Base-by-base conservation (phyloP, 306 rosid genomes). In the Prunus dulcis region DNA sequence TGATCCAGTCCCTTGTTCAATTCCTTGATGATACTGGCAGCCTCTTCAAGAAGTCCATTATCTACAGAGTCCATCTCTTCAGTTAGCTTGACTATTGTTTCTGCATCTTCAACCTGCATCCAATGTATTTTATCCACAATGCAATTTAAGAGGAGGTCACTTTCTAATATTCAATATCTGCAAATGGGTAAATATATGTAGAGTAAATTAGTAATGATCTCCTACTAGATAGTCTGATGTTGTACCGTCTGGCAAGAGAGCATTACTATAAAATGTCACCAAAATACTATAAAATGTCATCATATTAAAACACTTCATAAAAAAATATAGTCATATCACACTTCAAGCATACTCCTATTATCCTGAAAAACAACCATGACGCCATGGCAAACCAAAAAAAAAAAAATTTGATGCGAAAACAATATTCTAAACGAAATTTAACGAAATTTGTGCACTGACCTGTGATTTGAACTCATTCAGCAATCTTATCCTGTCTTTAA, bases 61-160 rank as follows among this genome's bases (percentile, higher is more conserved):
- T 94, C 98, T 66, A 71, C 81, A 76, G 96, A 89, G 75, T 92
- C 96, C 95, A 94, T 85, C 86, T 94, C 96, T 86, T 90, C 98
- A 25, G 95, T 89, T 82, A 94, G 83, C 83, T 70, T 90, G 78
- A 94, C 85, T 81, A 94, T 92, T 55, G 96, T 94, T 85, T 91
- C 95, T 43, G 96, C 98, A 62, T 94, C 98, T 84, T 92, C 98
- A 75, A 94, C 90, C 98, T 94, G 84, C 81, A 83, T 64, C 77
- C 76, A 69, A 22, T 20, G 17, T 1, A 67, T 49, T 28, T 38
- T 62, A 32, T 10, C 7, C 8, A 41, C 34, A 46, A 74, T 53
- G 50, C 15, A 52, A 55, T 22, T 27, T 20, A 47, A 1, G 38
- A 23, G 28, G 41, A 72, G 28, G 6, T 19, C 50, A n/a, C 43